Conservation (phyloP, 768 basidiomycete species). For the Leccinum imitatum region DNA sequence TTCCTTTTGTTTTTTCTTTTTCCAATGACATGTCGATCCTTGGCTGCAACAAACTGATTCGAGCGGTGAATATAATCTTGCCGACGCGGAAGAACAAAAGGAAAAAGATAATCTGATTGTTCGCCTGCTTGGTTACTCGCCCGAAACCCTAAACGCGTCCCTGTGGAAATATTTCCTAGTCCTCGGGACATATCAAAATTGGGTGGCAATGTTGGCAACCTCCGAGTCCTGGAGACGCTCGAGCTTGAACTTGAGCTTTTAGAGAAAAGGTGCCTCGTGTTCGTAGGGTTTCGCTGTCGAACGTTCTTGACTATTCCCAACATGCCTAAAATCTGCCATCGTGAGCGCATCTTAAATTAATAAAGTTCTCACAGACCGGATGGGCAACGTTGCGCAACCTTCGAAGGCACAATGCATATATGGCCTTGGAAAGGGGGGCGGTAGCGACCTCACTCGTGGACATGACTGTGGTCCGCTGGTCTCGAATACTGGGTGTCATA, state of each 20-base stretch:
- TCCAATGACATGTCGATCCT: neutral
- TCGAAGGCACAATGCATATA: too few relatives aligned
- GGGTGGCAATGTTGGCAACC: neutral
- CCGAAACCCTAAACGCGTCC: neutral
- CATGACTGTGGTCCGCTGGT: too few relatives aligned
- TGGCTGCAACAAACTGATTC: neutral
- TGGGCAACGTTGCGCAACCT: too few relatives aligned
- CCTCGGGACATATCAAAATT: neutral
- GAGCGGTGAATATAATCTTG: neutral
- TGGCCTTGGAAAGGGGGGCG: too few relatives aligned
- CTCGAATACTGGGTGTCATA: constrained; percentile 44
- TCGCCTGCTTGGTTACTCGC: neutral
- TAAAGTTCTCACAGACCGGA: too few relatives aligned
- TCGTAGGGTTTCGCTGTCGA: too few relatives aligned
- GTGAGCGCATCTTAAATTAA: too few relatives aligned
- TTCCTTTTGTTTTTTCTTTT: neutral
- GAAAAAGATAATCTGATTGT: neutral
- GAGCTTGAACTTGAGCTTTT: neutral
- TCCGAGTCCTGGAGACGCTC: neutral
- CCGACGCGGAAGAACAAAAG: neutral
- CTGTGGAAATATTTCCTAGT: neutral
- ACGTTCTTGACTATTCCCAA: too few relatives aligned
- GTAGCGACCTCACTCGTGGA: too few relatives aligned
- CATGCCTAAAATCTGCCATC: too few relatives aligned
- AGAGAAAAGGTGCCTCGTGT: neutral